These are phyloP conservation scores for Penicillium verhagenii DNA, from an alignment of 495 filamentous ascomycete genomes.

Conservation along the genomic window DNA sequence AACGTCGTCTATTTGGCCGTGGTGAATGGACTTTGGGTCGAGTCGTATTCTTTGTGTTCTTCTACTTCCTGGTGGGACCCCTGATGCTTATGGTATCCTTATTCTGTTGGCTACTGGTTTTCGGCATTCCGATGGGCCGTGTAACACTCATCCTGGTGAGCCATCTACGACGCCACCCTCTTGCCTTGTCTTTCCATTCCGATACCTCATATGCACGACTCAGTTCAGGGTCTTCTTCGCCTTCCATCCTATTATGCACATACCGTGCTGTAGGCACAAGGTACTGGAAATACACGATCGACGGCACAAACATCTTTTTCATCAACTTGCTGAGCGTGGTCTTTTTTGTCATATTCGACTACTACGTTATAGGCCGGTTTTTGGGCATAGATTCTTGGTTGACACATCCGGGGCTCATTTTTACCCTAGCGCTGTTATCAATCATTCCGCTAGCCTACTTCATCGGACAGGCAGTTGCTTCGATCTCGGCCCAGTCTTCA, in stretches of 20 bases:
- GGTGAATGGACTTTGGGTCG: slow-evolving; percentile 94
- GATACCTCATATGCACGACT: slow-evolving; percentile 73
- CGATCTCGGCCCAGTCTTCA: slow-evolving; percentile 97
- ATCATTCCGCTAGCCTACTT: slow-evolving; percentile 99
- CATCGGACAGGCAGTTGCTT: slow-evolving; percentile 98
- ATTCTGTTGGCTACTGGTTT: slow-evolving; percentile 94
- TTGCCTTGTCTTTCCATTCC: slow-evolving; percentile 90
- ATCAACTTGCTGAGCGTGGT: slow-evolving; percentile 94
- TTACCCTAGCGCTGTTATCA: slow-evolving; percentile 79
- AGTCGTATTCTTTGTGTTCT: slow-evolving; percentile 94
- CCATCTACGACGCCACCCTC: slow-evolving; percentile 88
- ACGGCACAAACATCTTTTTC: slow-evolving; percentile 97
- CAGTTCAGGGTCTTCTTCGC: slow-evolving; percentile 61
- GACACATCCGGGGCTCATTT: slow-evolving; percentile 80
- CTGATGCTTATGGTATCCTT: slow-evolving; percentile 79
- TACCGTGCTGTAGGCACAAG: slow-evolving; percentile 91
- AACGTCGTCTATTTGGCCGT: slow-evolving; percentile 88
- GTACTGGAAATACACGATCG: slow-evolving; percentile 99
- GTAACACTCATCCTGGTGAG: slow-evolving; percentile 86
- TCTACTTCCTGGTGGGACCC: slow-evolving; percentile 93
- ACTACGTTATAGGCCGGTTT: slow-evolving; percentile 66
- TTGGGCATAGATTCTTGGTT: slow-evolving; percentile 67
- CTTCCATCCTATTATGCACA: slow-evolving; percentile 91
- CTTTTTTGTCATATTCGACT: slow-evolving; percentile 89
- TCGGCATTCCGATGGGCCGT: slow-evolving; percentile 98